A percentile compares a stretch with the other conserved stretches of the same genome.
These are phyloP conservation scores for Diaporthe velutina DNA, from an alignment of 2,329 filamentous ascomycete species.

Conservation along the genomic window DNA sequence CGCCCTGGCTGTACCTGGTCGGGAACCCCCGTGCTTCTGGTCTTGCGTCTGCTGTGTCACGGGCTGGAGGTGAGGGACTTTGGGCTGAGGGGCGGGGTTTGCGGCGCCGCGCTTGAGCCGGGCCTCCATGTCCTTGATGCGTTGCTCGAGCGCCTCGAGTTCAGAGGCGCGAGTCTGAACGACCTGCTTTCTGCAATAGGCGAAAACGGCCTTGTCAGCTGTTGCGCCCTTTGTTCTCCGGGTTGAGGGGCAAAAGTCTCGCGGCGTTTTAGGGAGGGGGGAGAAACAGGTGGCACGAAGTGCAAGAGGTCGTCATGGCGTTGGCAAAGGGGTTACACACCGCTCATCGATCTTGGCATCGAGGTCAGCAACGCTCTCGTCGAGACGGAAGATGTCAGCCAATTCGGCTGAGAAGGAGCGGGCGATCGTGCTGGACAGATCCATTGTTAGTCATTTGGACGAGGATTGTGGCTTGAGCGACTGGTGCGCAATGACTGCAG, in stretches of 20 bases:
- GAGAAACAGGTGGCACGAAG: neutral
- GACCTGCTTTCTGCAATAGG: constrained; percentile 77
- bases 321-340: constrained; percentile 64
- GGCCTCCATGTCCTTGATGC: constrained; percentile 87
- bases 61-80: constrained; percentile 47
- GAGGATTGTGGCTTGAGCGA: neutral
- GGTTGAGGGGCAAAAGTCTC: neutral
- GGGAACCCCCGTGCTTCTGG: constrained; percentile 57
- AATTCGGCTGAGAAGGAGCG: constrained; percentile 88
- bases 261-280: too few species aligned
- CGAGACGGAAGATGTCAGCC: constrained; percentile 90
- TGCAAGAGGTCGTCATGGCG: constrained; percentile 27
- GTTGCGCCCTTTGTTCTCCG: constrained; percentile 11
- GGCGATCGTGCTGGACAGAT: constrained; percentile 79
- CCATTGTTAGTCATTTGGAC: constrained; percentile 36
- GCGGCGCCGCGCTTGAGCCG: constrained; percentile 66
- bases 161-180: constrained; percentile 82
- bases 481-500: constrained; percentile 46
- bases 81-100: constrained; percentile 44
- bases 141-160: constrained; percentile 86
- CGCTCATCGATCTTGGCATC: constrained; percentile 80
- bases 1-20: constrained; percentile 66
- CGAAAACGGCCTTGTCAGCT: constrained; percentile 34
- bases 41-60: constrained; percentile 44
- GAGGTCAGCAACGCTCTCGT: constrained; percentile 77